Base-by-base conservation (phyloP, 495 filamentous ascomycete species). In the Penicilliopsis zonata region DNA sequence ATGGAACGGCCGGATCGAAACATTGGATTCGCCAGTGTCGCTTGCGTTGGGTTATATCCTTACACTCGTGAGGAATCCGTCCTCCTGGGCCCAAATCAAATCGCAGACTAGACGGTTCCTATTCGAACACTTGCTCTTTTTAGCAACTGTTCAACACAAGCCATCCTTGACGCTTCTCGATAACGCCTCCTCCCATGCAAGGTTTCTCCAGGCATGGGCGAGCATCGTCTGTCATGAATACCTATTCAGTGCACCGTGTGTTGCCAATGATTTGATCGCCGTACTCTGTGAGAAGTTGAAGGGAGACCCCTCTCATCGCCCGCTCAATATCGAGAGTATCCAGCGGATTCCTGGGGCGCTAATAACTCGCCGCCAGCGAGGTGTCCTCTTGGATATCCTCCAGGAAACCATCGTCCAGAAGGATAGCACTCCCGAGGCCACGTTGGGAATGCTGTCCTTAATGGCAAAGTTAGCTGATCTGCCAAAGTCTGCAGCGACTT, bases 201-300 rank as follows among this genome's bases (percentile, higher is more conserved):
- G 46, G 17, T 60, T 61, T 37, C 40, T 61, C 17, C 58, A 64
- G 31, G 50, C 51, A 5, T 66, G 62, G 62, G 44, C 52, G n/a
- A 54, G 53, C 33, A 35, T 66, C 12, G 50, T 59, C 3, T 64
- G 56, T 18, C 55, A 64, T 25, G 62, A 66, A 25, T 66, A 66
- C 33, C 49, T 66, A 22, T 50, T 61, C 20, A 53, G 48, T 18
- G 44, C 50, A 2, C 58, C 58, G 9, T 37, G 31, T 8, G 45
- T 66, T 31, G 53, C 53, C 7, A 36, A 40, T 13, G 60, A 62
- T 32, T 20, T 66, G 18, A 43, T 50, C 13, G 35, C 40, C 24
- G 42, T 65, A 2, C 42, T 65, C 5, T 55, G 49, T n/a, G 45
- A 52, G 16, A 46, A 41, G 21, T 40, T 59, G 17, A 50, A 63